Evolutionary conservation across 306 rosid species (phyloP), one percentile per base, ranked within the genome.

Genomic region (Cercis canadensis): DNA sequence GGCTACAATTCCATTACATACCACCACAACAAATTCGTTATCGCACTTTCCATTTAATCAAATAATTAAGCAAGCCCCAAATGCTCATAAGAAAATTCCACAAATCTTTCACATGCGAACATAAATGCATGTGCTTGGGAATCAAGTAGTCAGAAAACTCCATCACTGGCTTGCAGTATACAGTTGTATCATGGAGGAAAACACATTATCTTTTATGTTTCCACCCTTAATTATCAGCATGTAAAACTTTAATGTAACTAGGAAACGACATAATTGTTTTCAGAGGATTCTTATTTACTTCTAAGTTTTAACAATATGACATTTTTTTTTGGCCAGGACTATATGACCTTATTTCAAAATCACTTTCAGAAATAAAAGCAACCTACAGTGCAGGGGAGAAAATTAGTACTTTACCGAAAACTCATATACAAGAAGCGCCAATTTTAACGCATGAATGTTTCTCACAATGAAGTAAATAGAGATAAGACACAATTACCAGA

Each of bases 401-500:
- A 45, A 15, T 45, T 19, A 67, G 53, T 19, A 53, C n/a, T 61
- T 56, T n/a, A 69, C 61, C 11, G 37, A 54, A 62, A 63, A 63
- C 60, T 43, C 21, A 51, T 34, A 51, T 34, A 68, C 65, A 70
- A 75, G 9, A 62, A 61, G 49, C 49, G 36, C 55, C 34, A 59
- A 65, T 41, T 45, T n/a, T 40, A 60, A 61, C 11, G 40, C 47
- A 45, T 5, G 41, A 54, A 12, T 34, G 51, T 62, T 17, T 49
- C 29, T 65, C 43, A 57, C 62, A 74, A 67, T 31, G 65, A 75
- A 51, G 70, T 59, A 33, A 74, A 46, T 14, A 74, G 59, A 66
- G 57, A 70, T 51, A 47, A 72, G 70, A 46, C 37, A 37, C 47
- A 75, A 72, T 61, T 92, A 91, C 98, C 98, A 94, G 88, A 71